Base-by-base conservation (phyloP, 176 grass and related monocot species). In the Zizania latifolia region DNA sequence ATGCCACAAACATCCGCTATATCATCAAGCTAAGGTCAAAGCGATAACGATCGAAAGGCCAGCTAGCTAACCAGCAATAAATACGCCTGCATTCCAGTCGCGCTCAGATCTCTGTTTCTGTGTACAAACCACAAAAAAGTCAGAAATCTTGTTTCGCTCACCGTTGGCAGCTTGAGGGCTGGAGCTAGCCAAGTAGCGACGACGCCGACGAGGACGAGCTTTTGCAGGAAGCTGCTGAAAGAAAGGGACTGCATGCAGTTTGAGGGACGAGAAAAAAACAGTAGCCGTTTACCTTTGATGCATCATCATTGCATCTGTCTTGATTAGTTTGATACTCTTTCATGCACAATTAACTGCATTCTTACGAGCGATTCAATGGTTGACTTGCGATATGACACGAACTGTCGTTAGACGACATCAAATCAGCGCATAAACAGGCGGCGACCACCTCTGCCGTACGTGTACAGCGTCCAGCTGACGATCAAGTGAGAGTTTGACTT, bases 301-400 rank as follows among this genome's bases (percentile, higher is more conserved):
- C n/a, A n/a, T n/a, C n/a, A n/a, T n/a, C n/a, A n/a, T n/a, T 44
- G 48, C 48, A 24, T 36, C 15, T 27, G 24, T 61, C 5, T 62
- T n/a, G n/a, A n/a, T n/a, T 36, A 41, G 54, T 23, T 10, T 23
- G 62, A n/a, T 37, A 27, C 9, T 14, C 8, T 33, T 60, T 75
- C 31, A 39, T 2, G 24, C 17, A 24, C 32, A 2, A 32, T 68
- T 81, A 75, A 43, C 34, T 82, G 79, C 67, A 13, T 77, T 82
- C 51, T 32, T 55, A 72, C 58, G 66, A 83, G 68, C 3, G 34
- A 30, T 88, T 83, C 69, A 69, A 83, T 43, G 43, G 62, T 57
- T 88, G 75, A 88, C 80, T 68, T 83, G 5, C 14, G 36, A 71
- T 77, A n/a, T n/a, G n/a, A n/a, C 22, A 16, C 68, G 60, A 68